A percentile compares a stretch with the other conserved stretches of the same genome.
Conservation (phyloP, 148 eudicot species). For the Fagopyrum tataricum region DNA sequence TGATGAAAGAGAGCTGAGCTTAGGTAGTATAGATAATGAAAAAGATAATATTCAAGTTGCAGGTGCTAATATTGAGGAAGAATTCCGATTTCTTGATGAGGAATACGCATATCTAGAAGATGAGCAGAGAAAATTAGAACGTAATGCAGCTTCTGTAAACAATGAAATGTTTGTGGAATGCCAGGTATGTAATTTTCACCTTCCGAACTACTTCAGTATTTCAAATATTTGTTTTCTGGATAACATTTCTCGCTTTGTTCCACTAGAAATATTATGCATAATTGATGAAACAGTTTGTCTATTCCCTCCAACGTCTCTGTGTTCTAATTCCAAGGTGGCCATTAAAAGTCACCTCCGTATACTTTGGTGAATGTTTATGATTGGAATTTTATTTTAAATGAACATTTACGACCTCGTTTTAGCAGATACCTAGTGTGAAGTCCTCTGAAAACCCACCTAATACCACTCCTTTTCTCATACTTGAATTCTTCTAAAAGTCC, state of each 20-base stretch:
- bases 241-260: background rate
- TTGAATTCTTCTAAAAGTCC: background rate
- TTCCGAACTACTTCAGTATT: background rate
- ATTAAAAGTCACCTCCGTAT: background rate
- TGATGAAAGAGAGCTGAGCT: slow-evolving; percentile 24
- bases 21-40: slow-evolving; percentile 18
- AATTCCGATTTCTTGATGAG: slow-evolving; percentile 47
- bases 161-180: slow-evolving; percentile 96
- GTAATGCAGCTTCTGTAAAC: slow-evolving; percentile 85
- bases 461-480: background rate
- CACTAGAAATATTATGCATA: background rate
- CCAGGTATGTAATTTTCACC: slow-evolving; percentile 46
- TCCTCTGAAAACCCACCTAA: background rate
- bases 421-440: background rate
- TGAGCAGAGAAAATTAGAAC: slow-evolving; percentile 80
- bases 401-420: background rate
- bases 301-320: background rate
- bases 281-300: background rate
- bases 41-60: slow-evolving; percentile 28
- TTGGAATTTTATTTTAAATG: background rate
- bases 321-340: background rate
- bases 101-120: slow-evolving; percentile 53
- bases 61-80: slow-evolving; percentile 60
- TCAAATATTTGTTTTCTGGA: no score
- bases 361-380: background rate